These are phyloP conservation scores for Coprinopsis sp. DNA, from an alignment of 768 basidiomycete species.

Conservation along the genomic window DNA sequence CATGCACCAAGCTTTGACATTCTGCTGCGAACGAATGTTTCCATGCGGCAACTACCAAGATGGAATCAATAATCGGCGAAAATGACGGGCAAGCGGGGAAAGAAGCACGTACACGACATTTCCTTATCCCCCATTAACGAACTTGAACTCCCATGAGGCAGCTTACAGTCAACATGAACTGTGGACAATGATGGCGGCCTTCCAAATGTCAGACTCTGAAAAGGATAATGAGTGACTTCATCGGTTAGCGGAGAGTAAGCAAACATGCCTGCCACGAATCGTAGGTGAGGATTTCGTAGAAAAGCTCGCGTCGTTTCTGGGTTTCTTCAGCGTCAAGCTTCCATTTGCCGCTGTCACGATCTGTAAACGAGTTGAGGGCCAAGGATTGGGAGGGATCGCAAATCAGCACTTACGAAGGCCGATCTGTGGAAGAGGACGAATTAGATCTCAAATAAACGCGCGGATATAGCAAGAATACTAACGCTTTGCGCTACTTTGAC, in stretches of 20 bases:
- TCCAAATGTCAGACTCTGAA: slow-evolving; percentile 65
- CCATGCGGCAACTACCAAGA: slow-evolving; percentile 54
- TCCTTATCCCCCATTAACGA: slow-evolving; percentile 49
- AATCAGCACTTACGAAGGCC: slow-evolving; percentile 55
- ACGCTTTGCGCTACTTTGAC: slow-evolving; percentile 71
- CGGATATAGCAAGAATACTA: slow-evolving; percentile 18
- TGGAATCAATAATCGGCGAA: slow-evolving; percentile 1
- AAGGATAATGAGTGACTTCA: slow-evolving; percentile 4
- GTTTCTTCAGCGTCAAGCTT: slow-evolving; percentile 53
- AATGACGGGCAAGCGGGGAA: slow-evolving; percentile 2
- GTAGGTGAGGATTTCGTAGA: slow-evolving; percentile 64
- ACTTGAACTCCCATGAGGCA: slow-evolving; percentile 42
- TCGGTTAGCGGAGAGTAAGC: slow-evolving; percentile 2
- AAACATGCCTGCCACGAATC: slow-evolving; percentile 63
- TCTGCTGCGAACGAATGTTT: slow-evolving; percentile 62
- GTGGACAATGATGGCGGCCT: slow-evolving; percentile 62
- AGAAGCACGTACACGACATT: slow-evolving; percentile 50
- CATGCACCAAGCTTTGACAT: slow-evolving; percentile 60
- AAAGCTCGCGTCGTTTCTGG: slow-evolving; percentile 51
- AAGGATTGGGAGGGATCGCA: slow-evolving; percentile 4
- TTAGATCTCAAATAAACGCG: slow-evolving; percentile 19
- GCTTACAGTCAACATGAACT: slow-evolving; percentile 51
- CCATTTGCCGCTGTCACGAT: slow-evolving; percentile 67
- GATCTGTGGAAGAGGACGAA: slow-evolving; percentile 34
- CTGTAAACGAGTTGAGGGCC: slow-evolving; percentile 27